These are phyloP conservation scores for Spizellomyces sp. DNA, from an alignment of 192 early-diverging fungal species.

Conservation along the genomic window DNA sequence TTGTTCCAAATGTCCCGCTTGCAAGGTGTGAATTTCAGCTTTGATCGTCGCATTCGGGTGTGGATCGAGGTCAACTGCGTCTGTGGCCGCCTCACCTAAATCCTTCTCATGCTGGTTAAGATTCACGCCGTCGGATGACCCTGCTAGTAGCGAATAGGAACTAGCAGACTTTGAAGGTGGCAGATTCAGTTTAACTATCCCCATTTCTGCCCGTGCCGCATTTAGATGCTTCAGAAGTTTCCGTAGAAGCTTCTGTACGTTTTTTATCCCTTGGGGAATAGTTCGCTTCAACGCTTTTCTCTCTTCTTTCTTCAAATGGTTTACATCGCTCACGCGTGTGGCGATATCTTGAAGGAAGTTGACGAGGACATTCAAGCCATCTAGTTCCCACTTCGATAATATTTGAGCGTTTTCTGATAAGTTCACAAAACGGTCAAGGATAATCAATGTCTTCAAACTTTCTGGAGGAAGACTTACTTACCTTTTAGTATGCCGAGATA, in stretches of 20 bases:
- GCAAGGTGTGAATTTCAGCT: background rate
- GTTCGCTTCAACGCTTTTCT: constrained; percentile 18
- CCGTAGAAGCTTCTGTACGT: constrained; percentile 41
- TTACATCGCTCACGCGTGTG: constrained; percentile 17
- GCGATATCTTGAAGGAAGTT: constrained; percentile 43
- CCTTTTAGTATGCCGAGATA: constrained; percentile 57
- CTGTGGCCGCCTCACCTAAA: background rate
- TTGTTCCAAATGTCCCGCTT: background rate
- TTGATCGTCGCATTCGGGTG: background rate
- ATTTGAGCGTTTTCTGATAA: constrained; percentile 9
- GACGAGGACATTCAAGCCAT: constrained; percentile 55
- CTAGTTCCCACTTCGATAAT: constrained; percentile 54
- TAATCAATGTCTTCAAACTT: no score
- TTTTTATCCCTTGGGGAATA: constrained; percentile 44
- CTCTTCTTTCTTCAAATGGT: constrained; percentile 30
- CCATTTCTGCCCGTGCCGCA: background rate
- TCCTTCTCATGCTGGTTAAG: background rate
- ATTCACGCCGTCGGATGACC: background rate
- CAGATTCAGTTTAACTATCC: no score
- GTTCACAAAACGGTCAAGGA: no score
- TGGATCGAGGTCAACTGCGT: background rate
- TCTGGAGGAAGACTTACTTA: constrained; percentile 26
- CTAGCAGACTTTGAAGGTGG: no score
- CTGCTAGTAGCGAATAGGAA: background rate
- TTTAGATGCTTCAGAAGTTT: constrained; percentile 25